Base-by-base conservation (phyloP, 179 eudicot genomes). In the Camellia oleifera region DNA sequence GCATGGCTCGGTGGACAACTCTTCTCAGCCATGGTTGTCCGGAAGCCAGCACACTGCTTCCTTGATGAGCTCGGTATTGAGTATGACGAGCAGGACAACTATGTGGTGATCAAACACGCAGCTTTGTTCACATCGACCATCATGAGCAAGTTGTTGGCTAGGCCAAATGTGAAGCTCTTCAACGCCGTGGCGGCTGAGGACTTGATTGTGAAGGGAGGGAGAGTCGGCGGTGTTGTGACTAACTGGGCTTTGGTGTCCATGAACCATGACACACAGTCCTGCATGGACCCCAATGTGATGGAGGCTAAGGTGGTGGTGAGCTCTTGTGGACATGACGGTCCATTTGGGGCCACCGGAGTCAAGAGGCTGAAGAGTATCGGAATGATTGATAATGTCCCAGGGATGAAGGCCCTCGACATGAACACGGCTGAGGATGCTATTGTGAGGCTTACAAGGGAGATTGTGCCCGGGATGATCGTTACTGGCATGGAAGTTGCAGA, bases 401-500 rank as follows among this genome's bases (percentile, higher is more conserved):
- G 98, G 23, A 94, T 94, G 98, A 90, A 92, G 80, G 98, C 98
- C 0, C 82, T 94, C 26, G 98, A 94, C 76, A 94, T 94, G 98
- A 94, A 92, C 79, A 23, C 93, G 0, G 98, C 98, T 17, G 98
- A 94, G 77, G 98, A 94, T 67, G 98, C 91, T 1, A 94, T 94
- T 83, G 98, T 94, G 18, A 85, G 87, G 85, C 82, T 92, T 20
- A 94, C 98, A 0, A 83, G 98, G 79, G 98, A 94, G 81, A 86
- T 94, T 57, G 98, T 94, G 5, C 98, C 98, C 0, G 97, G 98
- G 40, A 92, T 92, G 98, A 92, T 93, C 77, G 94, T 93, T 44
- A 90, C 98, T 8, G 98, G 98, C 15, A 93, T 93, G 98, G 98
- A 93, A 65, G 98, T 93, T 78, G 98, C 98, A 52, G 98, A 94